Conservation (phyloP, 768 basidiomycete species). For the Gloeophyllum trabeum region DNA sequence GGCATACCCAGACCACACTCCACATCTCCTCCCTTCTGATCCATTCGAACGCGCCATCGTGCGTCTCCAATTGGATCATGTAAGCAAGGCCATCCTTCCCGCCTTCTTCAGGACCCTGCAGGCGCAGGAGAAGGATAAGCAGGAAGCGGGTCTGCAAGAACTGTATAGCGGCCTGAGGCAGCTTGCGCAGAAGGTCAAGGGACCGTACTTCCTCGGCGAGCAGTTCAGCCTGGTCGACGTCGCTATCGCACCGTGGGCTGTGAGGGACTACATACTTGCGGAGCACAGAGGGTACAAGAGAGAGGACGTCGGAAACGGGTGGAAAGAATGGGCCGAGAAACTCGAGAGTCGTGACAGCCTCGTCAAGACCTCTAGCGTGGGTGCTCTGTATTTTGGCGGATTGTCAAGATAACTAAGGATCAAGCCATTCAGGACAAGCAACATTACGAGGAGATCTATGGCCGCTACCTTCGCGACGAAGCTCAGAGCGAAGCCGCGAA, state of each 20-base stretch:
- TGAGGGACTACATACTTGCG: slow-evolving; percentile 33
- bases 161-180: slow-evolving; percentile 25
- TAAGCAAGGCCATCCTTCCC: slow-evolving; percentile 41
- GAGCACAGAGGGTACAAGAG: slow-evolving; percentile 38
- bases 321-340: slow-evolving; percentile 31
- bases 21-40: slow-evolving; percentile 39
- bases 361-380: slow-evolving; percentile 29
- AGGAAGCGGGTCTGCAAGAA: slow-evolving; percentile 22
- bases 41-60: slow-evolving; percentile 38
- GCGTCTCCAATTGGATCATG: slow-evolving; percentile 47
- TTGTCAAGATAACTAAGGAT: not conserved
- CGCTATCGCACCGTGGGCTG: slow-evolving; percentile 44
- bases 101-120: slow-evolving; percentile 37
- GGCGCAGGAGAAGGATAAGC: slow-evolving; percentile 21
- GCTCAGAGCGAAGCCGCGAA: slow-evolving; percentile 18
- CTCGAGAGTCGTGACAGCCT: slow-evolving; percentile 35
- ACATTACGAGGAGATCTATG: slow-evolving; percentile 37
- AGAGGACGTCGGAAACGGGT: slow-evolving; percentile 28
- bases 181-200: slow-evolving; percentile 25
- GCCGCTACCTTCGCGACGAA: slow-evolving; percentile 45
- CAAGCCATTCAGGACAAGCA: not conserved
- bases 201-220: slow-evolving; percentile 47
- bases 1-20: slow-evolving; percentile 31
- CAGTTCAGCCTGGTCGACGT: slow-evolving; percentile 43
- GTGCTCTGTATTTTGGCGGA: slow-evolving; percentile 5